These are phyloP conservation scores for Pseudogymnoascus destructans DNA, from an alignment of 2,329 filamentous ascomycete genomes.

Conservation along the genomic window DNA sequence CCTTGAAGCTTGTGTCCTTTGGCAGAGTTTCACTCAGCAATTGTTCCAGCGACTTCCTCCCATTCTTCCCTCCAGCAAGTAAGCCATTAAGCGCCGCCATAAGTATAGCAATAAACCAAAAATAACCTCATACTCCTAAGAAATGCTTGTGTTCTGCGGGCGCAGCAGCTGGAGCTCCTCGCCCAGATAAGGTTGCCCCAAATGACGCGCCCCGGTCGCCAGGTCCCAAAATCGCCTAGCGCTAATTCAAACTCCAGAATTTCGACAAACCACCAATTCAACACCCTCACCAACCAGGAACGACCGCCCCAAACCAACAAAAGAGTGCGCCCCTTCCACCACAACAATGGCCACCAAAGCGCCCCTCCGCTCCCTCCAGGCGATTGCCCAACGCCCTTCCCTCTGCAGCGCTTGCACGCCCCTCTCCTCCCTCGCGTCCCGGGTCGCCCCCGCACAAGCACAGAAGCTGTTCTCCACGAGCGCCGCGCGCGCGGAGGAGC, in stretches of 20 bases:
- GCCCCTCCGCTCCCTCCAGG: constrained; percentile 30
- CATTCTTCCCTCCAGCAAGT: constrained; percentile 17
- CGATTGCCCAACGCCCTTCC: constrained; percentile 22
- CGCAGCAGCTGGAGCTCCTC: neutral
- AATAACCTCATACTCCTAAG: constrained; percentile 7
- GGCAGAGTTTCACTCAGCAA: constrained; percentile 33
- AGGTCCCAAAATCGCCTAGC: constrained; percentile 6
- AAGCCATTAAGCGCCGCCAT: constrained; percentile 23
- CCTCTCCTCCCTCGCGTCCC: neutral
- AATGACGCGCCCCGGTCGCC: neutral
- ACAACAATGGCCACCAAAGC: constrained; percentile 35
- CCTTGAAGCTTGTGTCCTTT: constrained; percentile 43
- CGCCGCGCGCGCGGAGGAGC: constrained; percentile 20
- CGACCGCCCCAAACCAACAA: neutral
- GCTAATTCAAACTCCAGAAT: constrained; percentile 7
- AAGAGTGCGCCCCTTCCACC: neutral
- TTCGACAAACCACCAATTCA: constrained; percentile 6
- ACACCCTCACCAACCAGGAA: neutral
- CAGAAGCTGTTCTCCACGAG: constrained; percentile 1
- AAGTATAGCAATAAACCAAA: constrained; percentile 15
- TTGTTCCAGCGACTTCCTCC: constrained; percentile 20
- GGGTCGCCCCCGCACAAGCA: neutral
- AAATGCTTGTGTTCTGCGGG: too few relatives aligned
- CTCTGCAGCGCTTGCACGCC: constrained; percentile 13
- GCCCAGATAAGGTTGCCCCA: neutral